Base-by-base conservation (phyloP, 768 basidiomycete genomes). In the Sarcodon aspratus region DNA sequence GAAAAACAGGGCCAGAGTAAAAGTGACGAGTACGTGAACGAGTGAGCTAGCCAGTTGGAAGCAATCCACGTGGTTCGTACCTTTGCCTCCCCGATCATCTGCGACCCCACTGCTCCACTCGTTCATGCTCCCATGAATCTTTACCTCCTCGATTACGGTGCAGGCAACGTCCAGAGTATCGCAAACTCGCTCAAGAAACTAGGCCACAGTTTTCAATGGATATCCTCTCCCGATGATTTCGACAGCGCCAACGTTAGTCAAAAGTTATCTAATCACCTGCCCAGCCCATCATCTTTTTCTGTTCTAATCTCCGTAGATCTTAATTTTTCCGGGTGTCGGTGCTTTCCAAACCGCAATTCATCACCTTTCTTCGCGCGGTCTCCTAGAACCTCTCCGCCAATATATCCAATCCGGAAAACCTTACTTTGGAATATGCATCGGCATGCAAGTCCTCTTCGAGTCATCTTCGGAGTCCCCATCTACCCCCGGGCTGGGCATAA, bases 361-460 rank as follows among this genome's bases (percentile, higher is more conserved):
- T 45, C 82, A 86, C 49, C 79, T 99, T 46, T 66, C 69, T 12
- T 63, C 73, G 13, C 80, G 80, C 52, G 89, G 86, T 17, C 76
- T 94, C 50, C 73, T 86, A 34, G 78, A 86, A 54, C 92, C 90
- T 21, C 73, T 99, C 49, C 76, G 75, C 52, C 66, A 74, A 46
- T 99, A 97, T 64, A 81, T 99, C 57, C 66, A 67, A 12, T 89
- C 89, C 9, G 95, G 96, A 21, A 78, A 75, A 57, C 96, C 95
- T 2, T 99, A 96, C 67, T 90, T 96, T 66, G 91, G 91, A 36
- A 98, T 99, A 70, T 99, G 96, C 69, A 89, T 99, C 60, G 96
- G 96, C 58, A 85, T 99, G 82, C 96, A 99, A 66, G 79, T 96
- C 50, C 86, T 99, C 52, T 98, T 92, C 68, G 69, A 76, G 50